These are phyloP conservation scores for Myrmaecium sp. DNA, from an alignment of 2,329 filamentous ascomycete genomes.

Conservation along the genomic window DNA sequence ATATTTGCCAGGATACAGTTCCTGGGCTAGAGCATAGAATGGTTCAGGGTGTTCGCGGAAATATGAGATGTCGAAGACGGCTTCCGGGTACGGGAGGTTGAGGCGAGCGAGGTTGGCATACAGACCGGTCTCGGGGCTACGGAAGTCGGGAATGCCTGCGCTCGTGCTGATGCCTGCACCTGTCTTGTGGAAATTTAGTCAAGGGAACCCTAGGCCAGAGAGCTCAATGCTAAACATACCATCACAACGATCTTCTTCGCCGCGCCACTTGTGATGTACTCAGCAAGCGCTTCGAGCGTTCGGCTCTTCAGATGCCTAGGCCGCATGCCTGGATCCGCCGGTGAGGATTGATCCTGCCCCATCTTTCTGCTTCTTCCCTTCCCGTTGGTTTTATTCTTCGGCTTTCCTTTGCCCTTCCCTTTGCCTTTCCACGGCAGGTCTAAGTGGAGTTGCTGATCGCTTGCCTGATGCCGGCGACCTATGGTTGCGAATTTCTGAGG, in stretches of 20 bases:
- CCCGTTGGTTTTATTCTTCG: slow-evolving; percentile 11
- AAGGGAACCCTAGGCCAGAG: background rate
- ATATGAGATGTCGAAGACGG: slow-evolving; percentile 84
- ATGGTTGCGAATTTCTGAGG: slow-evolving; percentile 29
- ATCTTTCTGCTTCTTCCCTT: slow-evolving; percentile 36
- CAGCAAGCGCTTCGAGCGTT: slow-evolving; percentile 57
- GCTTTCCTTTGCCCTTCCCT: slow-evolving; percentile 11
- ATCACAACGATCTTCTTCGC: slow-evolving; percentile 65
- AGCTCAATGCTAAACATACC: slow-evolving; percentile 23
- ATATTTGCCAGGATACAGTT: slow-evolving; percentile 82
- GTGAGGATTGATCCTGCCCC: slow-evolving; percentile 67
- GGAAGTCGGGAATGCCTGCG: slow-evolving; percentile 74
- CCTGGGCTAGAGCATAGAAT: slow-evolving; percentile 83
- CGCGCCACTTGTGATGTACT: slow-evolving; percentile 55
- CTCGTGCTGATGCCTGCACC: slow-evolving; percentile 75
- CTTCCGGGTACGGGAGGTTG: slow-evolving; percentile 75
- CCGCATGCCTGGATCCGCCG: slow-evolving; percentile 48
- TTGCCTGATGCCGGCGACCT: slow-evolving; percentile 32
- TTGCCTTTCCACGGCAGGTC: slow-evolving; percentile 13
- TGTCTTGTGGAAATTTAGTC: slow-evolving; percentile 31
- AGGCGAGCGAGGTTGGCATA: slow-evolving; percentile 83
- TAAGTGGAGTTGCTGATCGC: slow-evolving; percentile 20
- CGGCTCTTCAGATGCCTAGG: slow-evolving; percentile 52
- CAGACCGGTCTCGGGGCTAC: slow-evolving; percentile 80
- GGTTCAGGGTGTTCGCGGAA: slow-evolving; percentile 72